These are phyloP conservation scores for Carpinus viminea DNA, from an alignment of 306 rosid genomes.

Conservation along the genomic window DNA sequence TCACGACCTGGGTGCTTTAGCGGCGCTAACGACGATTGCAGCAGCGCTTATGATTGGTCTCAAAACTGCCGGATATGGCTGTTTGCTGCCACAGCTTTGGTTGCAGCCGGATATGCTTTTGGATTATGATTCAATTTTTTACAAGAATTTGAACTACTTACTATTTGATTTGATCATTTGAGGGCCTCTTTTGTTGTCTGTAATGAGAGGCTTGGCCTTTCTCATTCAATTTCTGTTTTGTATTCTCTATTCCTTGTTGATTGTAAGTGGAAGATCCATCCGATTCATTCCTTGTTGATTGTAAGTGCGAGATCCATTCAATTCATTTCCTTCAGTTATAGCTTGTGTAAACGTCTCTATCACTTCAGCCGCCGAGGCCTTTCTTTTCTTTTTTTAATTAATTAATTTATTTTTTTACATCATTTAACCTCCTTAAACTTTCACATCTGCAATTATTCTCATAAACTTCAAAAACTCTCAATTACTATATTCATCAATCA, in stretches of 20 bases:
- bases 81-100: constrained; percentile 40
- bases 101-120: constrained; percentile 43
- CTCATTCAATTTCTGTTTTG: constrained; percentile 29
- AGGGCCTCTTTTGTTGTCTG: constrained; percentile 26
- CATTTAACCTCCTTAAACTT: too few relatives aligned
- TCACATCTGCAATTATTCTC: too few relatives aligned
- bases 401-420: too few relatives aligned
- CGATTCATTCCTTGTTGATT: constrained; percentile 20
- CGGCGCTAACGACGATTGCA: constrained; percentile 78
- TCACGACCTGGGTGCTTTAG: constrained; percentile 92
- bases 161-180: constrained; percentile 20
- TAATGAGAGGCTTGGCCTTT: constrained; percentile 37
- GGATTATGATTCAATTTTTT: constrained; percentile 45
- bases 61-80: constrained; percentile 37
- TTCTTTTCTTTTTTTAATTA: too few relatives aligned
- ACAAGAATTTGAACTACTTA: constrained; percentile 22
- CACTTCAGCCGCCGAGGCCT: not conserved
- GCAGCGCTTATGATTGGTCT: constrained; percentile 53
- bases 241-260: constrained; percentile 20
- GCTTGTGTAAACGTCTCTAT: not conserved
- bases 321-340: constrained; percentile 16
- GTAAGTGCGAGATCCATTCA: constrained; percentile 25
- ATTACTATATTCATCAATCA: too few relatives aligned
- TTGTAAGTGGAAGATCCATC: constrained; percentile 25
- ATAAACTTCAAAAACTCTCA: too few relatives aligned